phyloP scores from a whole-genome alignment of 2,329 filamentous ascomycete genomes.

The Pseudonectria foliicola region DNA sequence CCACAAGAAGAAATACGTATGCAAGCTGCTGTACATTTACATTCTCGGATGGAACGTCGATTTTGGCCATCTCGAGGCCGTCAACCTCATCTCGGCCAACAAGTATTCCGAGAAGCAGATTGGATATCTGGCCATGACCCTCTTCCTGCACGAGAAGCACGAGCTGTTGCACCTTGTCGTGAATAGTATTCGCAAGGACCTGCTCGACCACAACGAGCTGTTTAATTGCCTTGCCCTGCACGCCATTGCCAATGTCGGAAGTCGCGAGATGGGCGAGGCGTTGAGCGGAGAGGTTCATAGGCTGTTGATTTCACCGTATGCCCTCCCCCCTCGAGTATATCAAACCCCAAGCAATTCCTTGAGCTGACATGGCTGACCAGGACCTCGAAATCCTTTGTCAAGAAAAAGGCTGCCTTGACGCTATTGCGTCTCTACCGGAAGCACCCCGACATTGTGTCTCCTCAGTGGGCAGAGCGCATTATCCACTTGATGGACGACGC shows the following conservation, averaged over 20 bases:
- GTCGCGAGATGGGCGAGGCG: constrained; percentile 94
- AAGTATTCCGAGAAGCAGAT: constrained; percentile 99
- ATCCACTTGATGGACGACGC: constrained; percentile 98
- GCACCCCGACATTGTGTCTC: constrained; percentile 85
- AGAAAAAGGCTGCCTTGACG: constrained; percentile 96
- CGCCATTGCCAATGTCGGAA: constrained; percentile 95
- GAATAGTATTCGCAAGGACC: constrained; percentile 95
- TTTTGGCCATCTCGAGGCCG: constrained; percentile 95
- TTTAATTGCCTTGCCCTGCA: constrained; percentile 96
- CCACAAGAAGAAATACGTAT: constrained; percentile 99
- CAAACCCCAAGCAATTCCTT: not conserved
- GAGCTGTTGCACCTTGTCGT: constrained; percentile 93
- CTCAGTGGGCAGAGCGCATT: constrained; percentile 95
- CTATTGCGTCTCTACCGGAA: constrained; percentile 91
- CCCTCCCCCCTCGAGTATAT: constrained; percentile 13
- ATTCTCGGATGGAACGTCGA: constrained; percentile 99
- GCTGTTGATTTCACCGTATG: constrained; percentile 87
- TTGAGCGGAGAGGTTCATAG: constrained; percentile 87
- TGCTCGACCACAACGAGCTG: constrained; percentile 90
- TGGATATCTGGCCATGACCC: constrained; percentile 91
- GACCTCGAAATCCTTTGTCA: constrained; percentile 90
- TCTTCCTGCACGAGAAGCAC: constrained; percentile 96
- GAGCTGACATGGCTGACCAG: constrained; percentile 14
- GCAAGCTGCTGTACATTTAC: constrained; percentile 99
- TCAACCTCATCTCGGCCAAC: constrained; percentile 91